Base-by-base conservation (phyloP, 805 yeast species). In the Ogataea degrootiae region DNA sequence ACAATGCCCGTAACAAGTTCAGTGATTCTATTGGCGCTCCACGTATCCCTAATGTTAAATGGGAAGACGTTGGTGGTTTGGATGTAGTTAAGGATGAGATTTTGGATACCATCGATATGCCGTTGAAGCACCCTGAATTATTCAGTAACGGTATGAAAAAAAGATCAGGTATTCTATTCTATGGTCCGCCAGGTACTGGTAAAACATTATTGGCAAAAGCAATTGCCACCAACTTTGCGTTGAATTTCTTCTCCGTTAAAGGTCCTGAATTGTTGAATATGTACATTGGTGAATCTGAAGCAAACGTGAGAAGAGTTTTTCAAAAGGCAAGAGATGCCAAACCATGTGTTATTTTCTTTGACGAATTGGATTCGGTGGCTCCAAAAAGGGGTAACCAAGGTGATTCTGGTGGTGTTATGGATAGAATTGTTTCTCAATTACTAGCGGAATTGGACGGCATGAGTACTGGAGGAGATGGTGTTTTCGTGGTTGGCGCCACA, bases 151-250 rank as follows among this genome's bases (percentile, higher is more conserved):
- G 98, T 0, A 79, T 94, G 63, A 92, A 94, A 65, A 92, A 92
- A 63, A 77, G 99, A 66, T 84, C 95, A 60, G 99, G 99, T 42
- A 87, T 94, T 36, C 69, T 94, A 53, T 90, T 94, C 64, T 94
- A 94, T 68, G 99, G 99, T 0, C 99, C 99, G 0, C 99, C 99
- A 0, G 99, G 99, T 22, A 94, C 99, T 0, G 99, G 99, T 57
- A 94, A 94, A 63, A 94, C 99, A 0, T 72, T 94, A 29, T 73
- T 94, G 49, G 99, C 99, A 12, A 94, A 94, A 65, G 98, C 98
- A 0, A 94, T 94, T 56, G 99, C 99, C 2, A 88, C 97, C 0
- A 88, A 91, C 56, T 94, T 92, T 66, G 86, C 97, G 4, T 73
- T 94, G 52, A 94, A 94, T 65, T 94, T 94, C 66, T 91, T 94